Conservation (phyloP, 805 yeast genomes). For the Ogataea polymorpha region DNA sequence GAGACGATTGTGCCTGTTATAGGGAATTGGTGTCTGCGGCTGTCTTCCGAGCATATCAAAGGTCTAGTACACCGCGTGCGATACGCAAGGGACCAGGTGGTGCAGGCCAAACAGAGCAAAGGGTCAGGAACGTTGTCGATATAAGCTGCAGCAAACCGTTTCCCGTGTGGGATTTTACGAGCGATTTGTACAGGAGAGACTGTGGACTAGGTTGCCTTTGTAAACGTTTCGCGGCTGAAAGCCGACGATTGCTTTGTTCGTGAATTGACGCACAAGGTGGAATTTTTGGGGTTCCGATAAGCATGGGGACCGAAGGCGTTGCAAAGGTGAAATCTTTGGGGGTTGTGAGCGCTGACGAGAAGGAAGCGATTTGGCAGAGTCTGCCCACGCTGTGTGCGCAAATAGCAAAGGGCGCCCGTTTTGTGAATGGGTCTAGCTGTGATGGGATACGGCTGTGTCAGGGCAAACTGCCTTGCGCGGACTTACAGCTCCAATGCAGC, state of each 20-base stretch:
- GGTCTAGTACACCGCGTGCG: slow-evolving; percentile 80
- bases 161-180: slow-evolving; percentile 55
- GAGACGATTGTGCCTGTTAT: slow-evolving; percentile 83
- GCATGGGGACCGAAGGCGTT: slow-evolving; percentile 51
- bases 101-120: slow-evolving; percentile 87
- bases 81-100: slow-evolving; percentile 88
- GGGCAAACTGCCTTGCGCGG: neutral
- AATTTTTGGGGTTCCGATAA: slow-evolving; percentile 63
- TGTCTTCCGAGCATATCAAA: slow-evolving; percentile 38
- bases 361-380: slow-evolving; percentile 15
- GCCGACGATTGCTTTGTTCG: slow-evolving; percentile 47
- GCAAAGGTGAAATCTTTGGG: slow-evolving; percentile 37
- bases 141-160: slow-evolving; percentile 90
- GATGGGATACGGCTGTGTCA: slow-evolving; percentile 1
- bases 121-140: slow-evolving; percentile 95
- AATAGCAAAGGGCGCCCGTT: slow-evolving; percentile 22
- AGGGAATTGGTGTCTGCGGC: slow-evolving; percentile 38
- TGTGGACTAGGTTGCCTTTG: slow-evolving; percentile 64
- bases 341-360: slow-evolving; percentile 12
- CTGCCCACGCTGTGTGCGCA: slow-evolving; percentile 18
- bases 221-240: slow-evolving; percentile 32
- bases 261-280: slow-evolving; percentile 36
- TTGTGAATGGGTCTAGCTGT: slow-evolving; percentile 22
- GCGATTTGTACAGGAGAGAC: slow-evolving; percentile 63
- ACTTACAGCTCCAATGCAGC: neutral